Conservation (phyloP, 2,329 filamentous ascomycete genomes). For the Pseudogymnoascus sp. region DNA sequence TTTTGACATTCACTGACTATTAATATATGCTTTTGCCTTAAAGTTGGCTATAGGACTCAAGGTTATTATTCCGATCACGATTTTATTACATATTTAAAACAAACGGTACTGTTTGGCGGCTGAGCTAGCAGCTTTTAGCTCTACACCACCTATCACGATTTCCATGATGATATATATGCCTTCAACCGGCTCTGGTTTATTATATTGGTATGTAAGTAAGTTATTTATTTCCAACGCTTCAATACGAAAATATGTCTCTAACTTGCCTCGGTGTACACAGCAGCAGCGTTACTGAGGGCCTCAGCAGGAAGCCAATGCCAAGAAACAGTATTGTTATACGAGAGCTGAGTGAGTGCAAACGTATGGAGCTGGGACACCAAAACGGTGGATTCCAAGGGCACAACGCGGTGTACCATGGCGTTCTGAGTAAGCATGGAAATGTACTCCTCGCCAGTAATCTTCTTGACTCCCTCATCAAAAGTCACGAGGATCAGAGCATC, state of each 20-base stretch:
- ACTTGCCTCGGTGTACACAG: slow-evolving; percentile 2
- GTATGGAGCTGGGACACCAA: slow-evolving; percentile 10
- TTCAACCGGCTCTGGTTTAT: neutral
- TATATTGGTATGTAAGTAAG: neutral
- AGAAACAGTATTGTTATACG: slow-evolving; percentile 4
- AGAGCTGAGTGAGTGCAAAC: slow-evolving; percentile 3
- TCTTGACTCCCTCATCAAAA: neutral
- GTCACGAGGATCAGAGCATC: slow-evolving; percentile 7
- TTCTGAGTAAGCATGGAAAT: slow-evolving; percentile 10
- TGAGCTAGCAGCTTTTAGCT: too few relatives aligned
- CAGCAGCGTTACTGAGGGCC: neutral
- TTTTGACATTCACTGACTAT: neutral
- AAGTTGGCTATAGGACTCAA: neutral
- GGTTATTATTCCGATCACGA: neutral
- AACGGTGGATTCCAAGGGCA: slow-evolving; percentile 1
- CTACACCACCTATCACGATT: too few relatives aligned
- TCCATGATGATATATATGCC: too few relatives aligned
- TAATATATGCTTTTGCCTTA: neutral
- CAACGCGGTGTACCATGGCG: slow-evolving; percentile 9
- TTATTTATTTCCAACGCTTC: neutral
- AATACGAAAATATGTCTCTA: neutral
- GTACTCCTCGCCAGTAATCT: slow-evolving; percentile 8
- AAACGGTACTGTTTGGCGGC: too few relatives aligned
- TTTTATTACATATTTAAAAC: neutral
- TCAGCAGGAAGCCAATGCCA: slow-evolving; percentile 6